These are phyloP conservation scores for Microbotryomycetes sp. DNA, from an alignment of 1,284 basidiomycete genomes.

Conservation along the genomic window DNA sequence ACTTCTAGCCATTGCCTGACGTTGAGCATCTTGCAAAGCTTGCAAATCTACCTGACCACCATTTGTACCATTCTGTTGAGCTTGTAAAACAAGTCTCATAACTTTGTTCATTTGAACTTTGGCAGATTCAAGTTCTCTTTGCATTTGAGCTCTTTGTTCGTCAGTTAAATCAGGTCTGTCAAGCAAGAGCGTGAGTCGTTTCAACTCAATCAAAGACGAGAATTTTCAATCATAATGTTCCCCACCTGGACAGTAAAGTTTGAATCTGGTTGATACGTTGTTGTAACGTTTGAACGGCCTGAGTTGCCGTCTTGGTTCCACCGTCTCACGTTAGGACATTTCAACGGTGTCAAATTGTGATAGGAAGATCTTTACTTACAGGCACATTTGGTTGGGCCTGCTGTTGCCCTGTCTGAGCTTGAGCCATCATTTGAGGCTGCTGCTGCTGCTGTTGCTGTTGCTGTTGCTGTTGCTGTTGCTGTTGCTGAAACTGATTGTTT, in stretches of 20 bases:
- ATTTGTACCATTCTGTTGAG: constrained; percentile 9
- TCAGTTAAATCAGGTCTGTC: constrained; percentile 2
- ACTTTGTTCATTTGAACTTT: constrained; percentile 20
- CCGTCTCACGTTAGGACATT: neutral
- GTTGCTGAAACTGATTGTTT: neutral
- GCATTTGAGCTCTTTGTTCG: constrained; percentile 22
- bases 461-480: neutral
- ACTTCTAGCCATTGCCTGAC: neutral
- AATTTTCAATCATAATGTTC: constrained; percentile 12
- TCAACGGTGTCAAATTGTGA: neutral
- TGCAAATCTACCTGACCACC: constrained; percentile 1
- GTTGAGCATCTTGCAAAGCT: constrained; percentile 5
- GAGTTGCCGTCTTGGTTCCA: constrained; percentile 12
- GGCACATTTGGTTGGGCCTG: constrained; percentile 9
- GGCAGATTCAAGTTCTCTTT: constrained; percentile 25
- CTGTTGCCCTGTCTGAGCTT: neutral
- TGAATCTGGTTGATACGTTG: constrained; percentile 27
- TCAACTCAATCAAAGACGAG: neutral
- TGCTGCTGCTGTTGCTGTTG: constrained; percentile 1
- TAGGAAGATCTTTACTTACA: neutral
- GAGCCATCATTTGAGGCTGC: neutral
- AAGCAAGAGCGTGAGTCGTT: neutral
- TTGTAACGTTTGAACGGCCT: constrained; percentile 24
- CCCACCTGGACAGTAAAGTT: constrained; percentile 18
- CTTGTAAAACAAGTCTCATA: constrained; percentile 26